Conservation (phyloP, 164 flowering plant genomes). For the Stephania japonica region DNA sequence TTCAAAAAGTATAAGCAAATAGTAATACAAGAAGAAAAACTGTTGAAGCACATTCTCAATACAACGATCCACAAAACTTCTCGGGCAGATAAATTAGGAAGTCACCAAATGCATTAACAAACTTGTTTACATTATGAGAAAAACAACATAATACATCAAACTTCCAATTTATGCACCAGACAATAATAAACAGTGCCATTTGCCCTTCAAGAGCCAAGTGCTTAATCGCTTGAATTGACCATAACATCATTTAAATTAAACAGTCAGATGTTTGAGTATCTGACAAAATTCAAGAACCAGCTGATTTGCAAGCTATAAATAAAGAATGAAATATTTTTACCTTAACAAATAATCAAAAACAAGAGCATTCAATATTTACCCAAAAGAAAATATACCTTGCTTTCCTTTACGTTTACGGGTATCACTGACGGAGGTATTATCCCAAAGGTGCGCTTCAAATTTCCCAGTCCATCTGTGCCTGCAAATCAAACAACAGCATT, state of each 20-base stretch:
- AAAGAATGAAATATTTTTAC: background rate
- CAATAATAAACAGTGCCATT: background rate
- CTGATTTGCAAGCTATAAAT: background rate
- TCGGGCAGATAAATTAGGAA: background rate
- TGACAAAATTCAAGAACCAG: background rate
- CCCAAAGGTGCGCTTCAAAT: conserved; percentile 24
- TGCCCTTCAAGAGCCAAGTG: too few species aligned
- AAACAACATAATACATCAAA: background rate
- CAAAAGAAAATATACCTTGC: conserved; percentile 16
- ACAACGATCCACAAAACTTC: background rate
- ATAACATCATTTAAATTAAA: background rate
- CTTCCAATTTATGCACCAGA: background rate
- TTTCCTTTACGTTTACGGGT: conserved; percentile 24
- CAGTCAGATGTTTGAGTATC: background rate
- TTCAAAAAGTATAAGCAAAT: background rate
- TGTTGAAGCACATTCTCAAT: background rate
- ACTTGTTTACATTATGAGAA: background rate
- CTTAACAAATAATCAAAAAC: background rate
- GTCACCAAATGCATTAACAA: background rate
- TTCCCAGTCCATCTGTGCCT: conserved; percentile 24
- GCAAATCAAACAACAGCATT: background rate
- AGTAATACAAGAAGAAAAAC: background rate
- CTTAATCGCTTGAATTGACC: background rate
- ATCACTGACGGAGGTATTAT: conserved; percentile 12
- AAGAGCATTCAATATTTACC: background rate